phyloP scores from a whole-genome alignment of 305 asterid species.

The Solanum hybrid region DNA sequence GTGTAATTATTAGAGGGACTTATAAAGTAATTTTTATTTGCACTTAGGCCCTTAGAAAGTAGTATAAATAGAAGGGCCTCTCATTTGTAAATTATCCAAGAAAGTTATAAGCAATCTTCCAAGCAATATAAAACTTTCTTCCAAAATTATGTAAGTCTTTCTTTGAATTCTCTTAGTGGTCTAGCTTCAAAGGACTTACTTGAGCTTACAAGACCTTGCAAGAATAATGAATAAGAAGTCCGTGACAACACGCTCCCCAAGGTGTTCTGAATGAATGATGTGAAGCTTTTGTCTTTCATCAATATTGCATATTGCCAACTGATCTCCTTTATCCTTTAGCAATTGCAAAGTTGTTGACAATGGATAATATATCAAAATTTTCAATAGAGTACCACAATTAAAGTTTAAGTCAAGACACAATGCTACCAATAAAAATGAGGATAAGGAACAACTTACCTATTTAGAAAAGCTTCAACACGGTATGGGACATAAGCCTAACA shows the following conservation, averaged over 20 bases:
- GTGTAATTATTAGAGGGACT: too few relatives aligned
- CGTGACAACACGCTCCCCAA: slow-evolving; percentile 50
- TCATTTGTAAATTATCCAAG: too few relatives aligned
- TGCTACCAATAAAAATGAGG: background rate
- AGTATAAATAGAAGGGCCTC: too few relatives aligned
- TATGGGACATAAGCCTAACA: slow-evolving; percentile 62
- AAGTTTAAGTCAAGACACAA: background rate
- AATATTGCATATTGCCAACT: slow-evolving; percentile 86
- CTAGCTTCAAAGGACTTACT: too few relatives aligned
- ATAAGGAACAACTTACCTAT: slow-evolving; percentile 47
- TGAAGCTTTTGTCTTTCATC: slow-evolving; percentile 98
- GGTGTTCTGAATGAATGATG: slow-evolving; percentile 69
- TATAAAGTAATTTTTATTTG: too few relatives aligned
- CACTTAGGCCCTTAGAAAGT: too few relatives aligned
- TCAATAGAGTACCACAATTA: background rate
- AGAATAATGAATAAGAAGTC: too few relatives aligned
- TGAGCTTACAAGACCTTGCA: too few relatives aligned
- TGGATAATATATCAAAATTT: background rate
- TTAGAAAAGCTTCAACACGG: slow-evolving; percentile 95
- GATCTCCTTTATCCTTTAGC: slow-evolving; percentile 69
- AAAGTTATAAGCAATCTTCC: too few relatives aligned
- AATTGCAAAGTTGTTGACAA: slow-evolving; percentile 68
- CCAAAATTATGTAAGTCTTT: too few relatives aligned
- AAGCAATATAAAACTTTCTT: too few relatives aligned
- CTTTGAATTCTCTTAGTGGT: too few relatives aligned